Conservation (phyloP, 2,329 filamentous ascomycete species). For the Phyllosticta ampelicida region DNA sequence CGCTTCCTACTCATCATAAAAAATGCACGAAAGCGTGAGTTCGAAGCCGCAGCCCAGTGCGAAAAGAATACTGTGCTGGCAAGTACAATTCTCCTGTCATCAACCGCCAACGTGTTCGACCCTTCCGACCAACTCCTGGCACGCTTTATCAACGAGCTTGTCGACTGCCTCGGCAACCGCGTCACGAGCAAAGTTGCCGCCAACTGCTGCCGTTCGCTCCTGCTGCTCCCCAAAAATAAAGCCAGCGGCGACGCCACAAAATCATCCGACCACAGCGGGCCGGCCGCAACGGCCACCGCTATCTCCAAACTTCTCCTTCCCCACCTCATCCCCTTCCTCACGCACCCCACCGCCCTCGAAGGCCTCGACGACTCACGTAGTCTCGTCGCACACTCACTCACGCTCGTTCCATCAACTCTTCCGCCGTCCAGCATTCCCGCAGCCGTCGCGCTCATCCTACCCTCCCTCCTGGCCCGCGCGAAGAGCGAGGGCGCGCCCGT, state of each 20-base stretch:
- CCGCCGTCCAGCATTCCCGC: slow-evolving; percentile 35
- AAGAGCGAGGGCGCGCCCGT: slow-evolving; percentile 46
- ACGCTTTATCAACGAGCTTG: slow-evolving; percentile 66
- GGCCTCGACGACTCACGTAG: slow-evolving; percentile 68
- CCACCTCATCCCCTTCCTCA: slow-evolving; percentile 64
- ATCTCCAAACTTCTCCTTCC: slow-evolving; percentile 67
- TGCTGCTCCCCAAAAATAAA: slow-evolving; percentile 50
- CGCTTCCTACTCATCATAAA: slow-evolving; percentile 74
- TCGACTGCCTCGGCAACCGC: slow-evolving; percentile 71
- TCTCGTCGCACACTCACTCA: slow-evolving; percentile 63
- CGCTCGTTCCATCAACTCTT: slow-evolving; percentile 51
- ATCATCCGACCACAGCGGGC: neutral
- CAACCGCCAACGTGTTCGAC: slow-evolving; percentile 61
- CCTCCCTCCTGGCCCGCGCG: slow-evolving; percentile 64
- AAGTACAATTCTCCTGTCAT: slow-evolving; percentile 79
- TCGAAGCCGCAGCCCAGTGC: slow-evolving; percentile 67
- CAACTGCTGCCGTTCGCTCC: slow-evolving; percentile 75
- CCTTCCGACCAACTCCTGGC: slow-evolving; percentile 64
- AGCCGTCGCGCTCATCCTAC: slow-evolving; percentile 66
- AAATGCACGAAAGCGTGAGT: slow-evolving; percentile 64
- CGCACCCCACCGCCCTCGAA: slow-evolving; percentile 47
- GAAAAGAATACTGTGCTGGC: slow-evolving; percentile 90
- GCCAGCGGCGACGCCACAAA: slow-evolving; percentile 7
- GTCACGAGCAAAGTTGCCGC: slow-evolving; percentile 85
- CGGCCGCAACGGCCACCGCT: slow-evolving; percentile 32